These are phyloP conservation scores for Auricularia sp. DNA, from an alignment of 768 basidiomycete genomes.

Conservation along the genomic window DNA sequence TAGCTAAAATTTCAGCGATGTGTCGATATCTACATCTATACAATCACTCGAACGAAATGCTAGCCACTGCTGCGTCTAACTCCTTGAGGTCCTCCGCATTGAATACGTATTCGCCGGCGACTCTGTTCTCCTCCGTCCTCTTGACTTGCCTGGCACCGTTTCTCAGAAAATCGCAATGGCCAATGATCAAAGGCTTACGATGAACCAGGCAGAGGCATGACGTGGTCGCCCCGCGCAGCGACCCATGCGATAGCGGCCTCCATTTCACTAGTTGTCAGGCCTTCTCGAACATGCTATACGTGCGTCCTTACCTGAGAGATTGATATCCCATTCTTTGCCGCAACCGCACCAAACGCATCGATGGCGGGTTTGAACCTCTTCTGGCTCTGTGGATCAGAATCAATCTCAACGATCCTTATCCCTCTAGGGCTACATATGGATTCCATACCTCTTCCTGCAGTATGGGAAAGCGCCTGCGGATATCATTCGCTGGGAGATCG, in stretches of 20 bases:
- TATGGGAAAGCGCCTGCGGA: too few species aligned
- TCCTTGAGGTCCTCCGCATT: slow-evolving; percentile 30
- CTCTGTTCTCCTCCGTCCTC: slow-evolving; percentile 37
- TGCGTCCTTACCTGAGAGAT: neutral
- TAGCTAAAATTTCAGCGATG: too few species aligned
- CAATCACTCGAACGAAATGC: too few species aligned
- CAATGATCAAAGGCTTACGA: slow-evolving; percentile 20
- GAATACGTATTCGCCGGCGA: slow-evolving; percentile 33
- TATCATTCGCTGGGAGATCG: too few species aligned
- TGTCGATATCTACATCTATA: too few species aligned
- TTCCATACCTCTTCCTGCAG: too few species aligned
- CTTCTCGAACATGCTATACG: slow-evolving; percentile 5
- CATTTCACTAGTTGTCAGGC: neutral
- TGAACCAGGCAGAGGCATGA: slow-evolving; percentile 35
- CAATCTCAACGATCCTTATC: too few species aligned
- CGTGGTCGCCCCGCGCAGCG: neutral
- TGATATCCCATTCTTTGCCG: neutral
- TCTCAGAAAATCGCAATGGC: too few species aligned
- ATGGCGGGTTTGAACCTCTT: too few species aligned
- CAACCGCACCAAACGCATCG: too few species aligned
- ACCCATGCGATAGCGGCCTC: slow-evolving; percentile 29
- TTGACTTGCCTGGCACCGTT: slow-evolving; percentile 22
- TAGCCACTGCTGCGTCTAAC: slow-evolving; percentile 21
- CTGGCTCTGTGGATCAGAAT: too few species aligned
- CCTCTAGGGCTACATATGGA: too few species aligned